These are phyloP conservation scores for Arabidopsis lyrata DNA, from an alignment of 441 rosid genomes.

Conservation along the genomic window DNA sequence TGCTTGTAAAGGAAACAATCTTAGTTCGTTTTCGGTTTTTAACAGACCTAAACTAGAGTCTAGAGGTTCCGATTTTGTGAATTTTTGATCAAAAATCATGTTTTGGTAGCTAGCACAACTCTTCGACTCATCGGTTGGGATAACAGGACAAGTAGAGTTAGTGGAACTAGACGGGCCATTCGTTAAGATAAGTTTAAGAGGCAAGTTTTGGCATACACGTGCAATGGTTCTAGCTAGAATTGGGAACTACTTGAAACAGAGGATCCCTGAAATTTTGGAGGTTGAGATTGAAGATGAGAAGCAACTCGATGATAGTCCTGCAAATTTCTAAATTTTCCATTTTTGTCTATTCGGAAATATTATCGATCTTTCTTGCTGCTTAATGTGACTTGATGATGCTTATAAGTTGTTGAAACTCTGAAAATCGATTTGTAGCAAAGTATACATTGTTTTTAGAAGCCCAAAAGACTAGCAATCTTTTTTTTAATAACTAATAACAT, in stretches of 20 bases:
- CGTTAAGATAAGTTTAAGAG: slow-evolving; percentile 84
- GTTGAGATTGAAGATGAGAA: slow-evolving; percentile 91
- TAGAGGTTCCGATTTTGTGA: neutral
- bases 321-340: slow-evolving; percentile 58
- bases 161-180: slow-evolving; percentile 94
- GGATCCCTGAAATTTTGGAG: slow-evolving; percentile 94
- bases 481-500: no score
- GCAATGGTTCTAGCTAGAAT: slow-evolving; percentile 77
- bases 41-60: neutral
- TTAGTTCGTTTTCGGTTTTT: neutral
- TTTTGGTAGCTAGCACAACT: slow-evolving; percentile 73
- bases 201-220: slow-evolving; percentile 93
- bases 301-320: slow-evolving; percentile 93
- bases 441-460: no score
- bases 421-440: no score
- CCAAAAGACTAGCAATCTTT: no score
- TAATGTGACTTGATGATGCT: slow-evolving; percentile 7
- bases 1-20: slow-evolving; percentile 4
- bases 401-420: neutral
- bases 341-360: neutral
- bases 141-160: slow-evolving; percentile 84
- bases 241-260: slow-evolving; percentile 88
- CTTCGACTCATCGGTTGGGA: slow-evolving; percentile 76
- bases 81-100: neutral
- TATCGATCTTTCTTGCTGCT: neutral